Conservation (phyloP, 2,329 filamentous ascomycete genomes). For the Colletotrichum incanum region DNA sequence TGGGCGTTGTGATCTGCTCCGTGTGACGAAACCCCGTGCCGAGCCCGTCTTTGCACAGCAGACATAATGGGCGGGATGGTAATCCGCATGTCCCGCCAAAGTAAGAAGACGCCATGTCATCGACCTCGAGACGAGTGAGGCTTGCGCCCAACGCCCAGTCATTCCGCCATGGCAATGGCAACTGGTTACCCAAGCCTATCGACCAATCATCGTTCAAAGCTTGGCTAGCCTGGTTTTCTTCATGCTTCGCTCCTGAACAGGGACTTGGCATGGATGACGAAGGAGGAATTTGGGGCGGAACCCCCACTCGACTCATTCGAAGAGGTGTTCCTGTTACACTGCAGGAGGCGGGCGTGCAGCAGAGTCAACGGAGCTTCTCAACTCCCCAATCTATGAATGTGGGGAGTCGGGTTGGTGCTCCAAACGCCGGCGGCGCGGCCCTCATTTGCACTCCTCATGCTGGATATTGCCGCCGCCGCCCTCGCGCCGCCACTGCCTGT, state of each 20-base stretch:
- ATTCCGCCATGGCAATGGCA: constrained; percentile 28
- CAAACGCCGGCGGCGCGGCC: constrained; percentile 41
- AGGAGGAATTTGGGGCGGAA: constrained; percentile 26
- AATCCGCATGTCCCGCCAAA: constrained; percentile 27
- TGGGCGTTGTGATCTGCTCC: constrained; percentile 1
- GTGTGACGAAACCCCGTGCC: constrained; percentile 28
- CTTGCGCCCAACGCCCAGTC: constrained; percentile 14
- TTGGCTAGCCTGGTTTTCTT: constrained; percentile 15
- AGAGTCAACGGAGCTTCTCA: constrained; percentile 32
- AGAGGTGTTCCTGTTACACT: constrained; percentile 27
- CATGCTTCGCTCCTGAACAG: constrained; percentile 25
- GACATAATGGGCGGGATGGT: constrained; percentile 18
- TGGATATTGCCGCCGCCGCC: constrained; percentile 17
- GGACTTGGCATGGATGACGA: constrained; percentile 32
- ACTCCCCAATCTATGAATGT: constrained; percentile 10
- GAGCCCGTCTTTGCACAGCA: constrained; percentile 15
- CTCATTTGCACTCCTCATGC: constrained; percentile 25
- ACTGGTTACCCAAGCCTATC: constrained; percentile 11
- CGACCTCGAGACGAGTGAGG: constrained; percentile 31
- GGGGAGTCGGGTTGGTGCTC: constrained; percentile 19
- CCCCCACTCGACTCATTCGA: constrained; percentile 28
- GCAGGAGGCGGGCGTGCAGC: constrained; percentile 32
- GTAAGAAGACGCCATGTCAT: constrained; percentile 26
- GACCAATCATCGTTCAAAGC: constrained; percentile 24
- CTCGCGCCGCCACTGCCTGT: constrained; percentile 2